Evolutionary conservation across 345 rosid species (phyloP).

Genomic region (Clarkia xantiana): DNA sequence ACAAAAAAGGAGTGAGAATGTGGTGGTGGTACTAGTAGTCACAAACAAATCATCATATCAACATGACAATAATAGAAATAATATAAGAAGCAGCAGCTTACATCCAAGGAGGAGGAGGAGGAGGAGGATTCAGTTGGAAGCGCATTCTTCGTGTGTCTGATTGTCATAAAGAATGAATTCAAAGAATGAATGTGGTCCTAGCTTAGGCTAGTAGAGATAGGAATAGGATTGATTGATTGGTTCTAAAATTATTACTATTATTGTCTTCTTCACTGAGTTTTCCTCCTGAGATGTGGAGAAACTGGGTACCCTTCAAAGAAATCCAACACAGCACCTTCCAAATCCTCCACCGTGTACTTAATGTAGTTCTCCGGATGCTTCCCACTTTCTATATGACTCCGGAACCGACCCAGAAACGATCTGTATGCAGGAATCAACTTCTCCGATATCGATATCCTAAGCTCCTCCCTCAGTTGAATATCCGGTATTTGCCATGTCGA

Average conservation of each 20-base stretch:
- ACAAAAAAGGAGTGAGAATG: too few relatives aligned
- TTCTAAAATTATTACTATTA: constrained; percentile 33
- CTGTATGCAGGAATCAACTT: constrained; percentile 84
- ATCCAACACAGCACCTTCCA: constrained; percentile 75
- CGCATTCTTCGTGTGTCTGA: too few relatives aligned
- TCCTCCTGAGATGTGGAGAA: constrained; percentile 66
- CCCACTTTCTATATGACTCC: constrained; percentile 83
- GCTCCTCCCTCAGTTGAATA: constrained; percentile 78
- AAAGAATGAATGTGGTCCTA: too few relatives aligned
- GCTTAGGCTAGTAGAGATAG: too few relatives aligned
- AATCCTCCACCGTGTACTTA: constrained; percentile 75
- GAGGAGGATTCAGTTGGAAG: too few relatives aligned
- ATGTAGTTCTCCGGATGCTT: constrained; percentile 91
- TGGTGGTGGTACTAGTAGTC: constrained; percentile 2
- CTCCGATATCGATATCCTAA: constrained; percentile 72
- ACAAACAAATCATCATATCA: too few relatives aligned
- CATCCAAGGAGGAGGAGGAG: too few relatives aligned
- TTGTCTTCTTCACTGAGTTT: constrained; percentile 49
- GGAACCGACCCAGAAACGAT: constrained; percentile 83
- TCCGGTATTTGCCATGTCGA: constrained; percentile 75
- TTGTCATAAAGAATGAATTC: too few relatives aligned
- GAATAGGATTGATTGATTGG: constrained; percentile 16
- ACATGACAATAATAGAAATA: too few relatives aligned
- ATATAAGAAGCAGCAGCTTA: too few relatives aligned
- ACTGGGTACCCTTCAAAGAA: constrained; percentile 80